Evolutionary conservation across 1,284 basidiomycete genomes (phyloP), one percentile per base, ranked within the genome.

Genomic region (Boletus semigastroideus): DNA sequence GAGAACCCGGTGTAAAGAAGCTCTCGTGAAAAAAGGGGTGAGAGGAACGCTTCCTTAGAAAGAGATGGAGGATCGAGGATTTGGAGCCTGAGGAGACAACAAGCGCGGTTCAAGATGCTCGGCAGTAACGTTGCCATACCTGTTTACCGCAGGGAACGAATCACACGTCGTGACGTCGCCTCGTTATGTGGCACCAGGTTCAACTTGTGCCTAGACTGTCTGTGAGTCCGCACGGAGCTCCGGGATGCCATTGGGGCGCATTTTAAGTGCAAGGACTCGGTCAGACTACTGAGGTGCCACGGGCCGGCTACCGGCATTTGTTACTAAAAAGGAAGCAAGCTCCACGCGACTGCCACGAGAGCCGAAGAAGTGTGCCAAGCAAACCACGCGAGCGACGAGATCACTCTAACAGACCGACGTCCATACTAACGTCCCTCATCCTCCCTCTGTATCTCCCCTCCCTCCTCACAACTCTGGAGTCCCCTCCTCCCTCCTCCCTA

Each of bases 331-430:
- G 54, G 66, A 37, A 56, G 53, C 2, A 0, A 8, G 9, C 14
- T 45, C 65, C 66, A 68, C 66, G 66, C 65, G 66, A 70, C 54
- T 54, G 55, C 66, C 66, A 68, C 66, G 66, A 71, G 69, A 67
- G 54, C 59, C 59, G 64, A 71, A 70, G 62, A 65, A 67, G 59
- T 44, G 57, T 71, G 66, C 64, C 66, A 70, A 55, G 48, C 53
- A 3, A 64, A 66, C 66, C 66, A 68, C 66, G 66, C 69, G 66
- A 71, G 68, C 69, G 65, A 46, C 59, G 54, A 68, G 67, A 70
- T 71, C 65, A 67, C 49, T 46, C 49, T 48, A 49, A 63, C 65
- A 56, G 48, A 53, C 45, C 50, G 33, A 48, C 19, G 42, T 43
- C 42, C 46, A 47, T 56, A 52, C 43, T 16, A n/a, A n/a, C 34